Evolutionary conservation across 805 yeast species (phyloP), one percentile per base, ranked within the genome.

Genomic region (Saccharomycopsis sp.): DNA sequence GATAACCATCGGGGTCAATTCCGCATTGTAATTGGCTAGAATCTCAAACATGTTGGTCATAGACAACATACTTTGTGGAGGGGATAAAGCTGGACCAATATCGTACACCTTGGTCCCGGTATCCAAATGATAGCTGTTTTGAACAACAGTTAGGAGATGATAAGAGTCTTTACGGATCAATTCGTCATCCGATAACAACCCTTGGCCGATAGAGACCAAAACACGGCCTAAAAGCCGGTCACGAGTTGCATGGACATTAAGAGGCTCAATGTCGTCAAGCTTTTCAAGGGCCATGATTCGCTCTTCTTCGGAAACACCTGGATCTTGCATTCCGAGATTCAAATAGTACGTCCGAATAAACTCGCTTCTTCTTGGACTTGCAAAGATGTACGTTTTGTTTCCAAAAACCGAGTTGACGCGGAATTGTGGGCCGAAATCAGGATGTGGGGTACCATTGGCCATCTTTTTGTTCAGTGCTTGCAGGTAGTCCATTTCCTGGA

Each of bases 161-260:
- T 85, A 86, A 0, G 94, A 82, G 5, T 88, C 77, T 12, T 79
- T 74, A 64, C 90, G 78, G 1, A 89, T 82, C 1, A 79, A 81
- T 25, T 77, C 81, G 57, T 82, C 76, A 2, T 77, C 73, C 5
- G 84, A 80, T n/a, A 87, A 73, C 52, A 90, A 70, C 0, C 93
- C 93, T 12, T 86, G 80, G 62, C 88, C 79, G 12, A 81, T 81
- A 29, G 87, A 80, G 62, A 87, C 81, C 54, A 86, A 72, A 47
- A 89, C 68, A 55, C 83, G 79, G 1, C 89, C 86, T 59, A 87
- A 74, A 67, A 83, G 73, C 49, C 75, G 76, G 7, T 71, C 72
- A 17, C 66, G 64, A 20, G 65, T 64, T 12, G 38, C 38, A 12
- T 12, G 38, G 38, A 29, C 38, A 12, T n/a, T n/a, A n/a, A n/a